Conservation (phyloP, 2,329 filamentous ascomycete species). For the Purpureocillium lavendulum region DNA sequence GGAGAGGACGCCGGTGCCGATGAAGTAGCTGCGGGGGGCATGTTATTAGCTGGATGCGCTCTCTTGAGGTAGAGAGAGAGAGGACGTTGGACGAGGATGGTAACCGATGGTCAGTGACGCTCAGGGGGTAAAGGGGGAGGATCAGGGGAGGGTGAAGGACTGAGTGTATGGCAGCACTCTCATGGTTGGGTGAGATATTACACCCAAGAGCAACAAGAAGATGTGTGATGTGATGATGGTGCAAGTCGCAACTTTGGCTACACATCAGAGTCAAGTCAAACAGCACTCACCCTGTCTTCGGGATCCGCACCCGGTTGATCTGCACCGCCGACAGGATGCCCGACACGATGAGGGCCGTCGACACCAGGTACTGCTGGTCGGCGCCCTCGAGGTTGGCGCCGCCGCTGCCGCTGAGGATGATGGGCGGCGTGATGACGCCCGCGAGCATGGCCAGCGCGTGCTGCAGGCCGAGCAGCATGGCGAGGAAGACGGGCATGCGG, state of each 20-base stretch:
- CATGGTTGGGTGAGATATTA: no score
- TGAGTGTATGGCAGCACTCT: no score
- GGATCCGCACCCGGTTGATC: constrained; percentile 69
- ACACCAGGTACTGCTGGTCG: constrained; percentile 69
- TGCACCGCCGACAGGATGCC: constrained; percentile 68
- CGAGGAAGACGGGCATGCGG: constrained; percentile 65
- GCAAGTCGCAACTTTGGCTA: no score
- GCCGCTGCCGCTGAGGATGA: constrained; percentile 55
- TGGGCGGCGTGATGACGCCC: constrained; percentile 68
- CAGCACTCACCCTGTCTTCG: constrained; percentile 45
- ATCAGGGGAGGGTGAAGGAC: no score
- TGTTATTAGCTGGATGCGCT: constrained; percentile 2
- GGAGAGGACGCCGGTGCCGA: constrained; percentile 72
- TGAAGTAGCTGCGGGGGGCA: constrained; percentile 49
- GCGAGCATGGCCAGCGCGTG: constrained; percentile 72
- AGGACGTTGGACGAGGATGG: background rate
- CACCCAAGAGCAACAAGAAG: no score
- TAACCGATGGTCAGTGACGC: background rate
- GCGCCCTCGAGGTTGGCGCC: constrained; percentile 54
- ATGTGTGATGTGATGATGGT: no score
- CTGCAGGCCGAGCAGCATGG: constrained; percentile 68
- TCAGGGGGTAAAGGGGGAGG: no score
- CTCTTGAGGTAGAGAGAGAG: no score
- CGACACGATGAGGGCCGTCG: constrained; percentile 69
- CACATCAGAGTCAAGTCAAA: background rate